Base-by-base conservation (phyloP, 2,329 filamentous ascomycete species). In the Penicillium sp. region DNA sequence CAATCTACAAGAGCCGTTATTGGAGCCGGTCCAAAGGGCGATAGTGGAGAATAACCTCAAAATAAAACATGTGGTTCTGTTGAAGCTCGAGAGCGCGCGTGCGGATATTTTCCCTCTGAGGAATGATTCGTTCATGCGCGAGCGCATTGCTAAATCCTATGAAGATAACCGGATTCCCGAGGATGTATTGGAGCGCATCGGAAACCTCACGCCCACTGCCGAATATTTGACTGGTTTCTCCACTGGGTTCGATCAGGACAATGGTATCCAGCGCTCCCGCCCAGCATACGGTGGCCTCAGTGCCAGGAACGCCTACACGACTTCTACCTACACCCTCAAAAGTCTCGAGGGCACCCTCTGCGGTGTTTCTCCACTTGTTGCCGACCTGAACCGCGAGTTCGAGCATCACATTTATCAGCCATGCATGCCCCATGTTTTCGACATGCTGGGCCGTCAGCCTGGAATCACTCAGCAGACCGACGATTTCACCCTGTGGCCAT, bases 21-120 rank as follows among this genome's bases (percentile, higher is more conserved):
- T 59, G 33, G 48, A 55, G n/a, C 33, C 50, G 10, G 35, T 59
- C 3, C 44, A 45, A 3, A 49, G 49, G 7, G 49, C 54, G 7
- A 25, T 53, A 55, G 52, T 13, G 56, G 54, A 3, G 2, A 29
- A 35, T 18, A 50, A 54, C 12, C 57, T 74, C 6, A 65, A 67
- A 8, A 71, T 77, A 46, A 72, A 73, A 42, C 73, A 77, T 47
- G 63, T 77, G 4, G 57, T 77, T 10, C 52, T 76, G n/a, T 46
- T 77, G 2, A 66, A 73, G n/a, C 61, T 77, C 2, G 74, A 77
- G 47, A 75, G 73, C 38, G 75, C 73, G 0, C 66, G 74, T 18
- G 70, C 70, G 3, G 74, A 77, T 43, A 67, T 76, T 3, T 77
- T 76, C 24, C 74, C 75, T 0, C 55, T 77, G 24, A 57, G 58